A percentile compares a stretch with the other conserved stretches of the same genome.
phyloP scores from a whole-genome alignment of 2,329 filamentous ascomycete species.

The Trichoderma sp. region DNA sequence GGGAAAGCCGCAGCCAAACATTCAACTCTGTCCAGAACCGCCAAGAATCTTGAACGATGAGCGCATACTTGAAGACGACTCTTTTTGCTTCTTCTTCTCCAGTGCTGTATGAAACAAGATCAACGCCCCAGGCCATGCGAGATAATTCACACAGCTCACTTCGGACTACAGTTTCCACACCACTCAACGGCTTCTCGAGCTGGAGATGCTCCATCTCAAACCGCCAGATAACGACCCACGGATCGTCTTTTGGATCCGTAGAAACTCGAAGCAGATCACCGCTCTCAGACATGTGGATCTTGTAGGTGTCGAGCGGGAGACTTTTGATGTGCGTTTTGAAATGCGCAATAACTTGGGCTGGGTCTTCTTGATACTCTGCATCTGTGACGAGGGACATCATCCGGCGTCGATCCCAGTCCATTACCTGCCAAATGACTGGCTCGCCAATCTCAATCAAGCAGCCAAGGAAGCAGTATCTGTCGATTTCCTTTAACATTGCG shows the following conservation, averaged over 20 bases:
- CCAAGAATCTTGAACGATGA: slow-evolving; percentile 28
- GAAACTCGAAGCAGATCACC: slow-evolving; percentile 27
- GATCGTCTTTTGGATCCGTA: slow-evolving; percentile 34
- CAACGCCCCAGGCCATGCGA: slow-evolving; percentile 33
- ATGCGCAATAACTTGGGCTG: slow-evolving; percentile 29
- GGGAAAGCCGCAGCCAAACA: slow-evolving; percentile 39
- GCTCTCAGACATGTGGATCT: slow-evolving; percentile 30
- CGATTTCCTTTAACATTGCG: not conserved
- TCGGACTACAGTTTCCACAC: slow-evolving; percentile 24
- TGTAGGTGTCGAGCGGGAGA: slow-evolving; percentile 29
- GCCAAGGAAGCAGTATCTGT: not conserved
- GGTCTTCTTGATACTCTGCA: slow-evolving; percentile 33
- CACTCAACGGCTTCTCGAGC: not conserved
- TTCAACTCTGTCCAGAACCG: slow-evolving; percentile 41
- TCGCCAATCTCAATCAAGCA: slow-evolving; percentile 21
- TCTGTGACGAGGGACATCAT: slow-evolving; percentile 35
- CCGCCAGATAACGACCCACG: not conserved
- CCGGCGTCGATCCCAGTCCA: slow-evolving; percentile 35
- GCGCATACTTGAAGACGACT: slow-evolving; percentile 42
- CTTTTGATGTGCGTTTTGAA: slow-evolving; percentile 29
- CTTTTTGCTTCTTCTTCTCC: slow-evolving; percentile 19
- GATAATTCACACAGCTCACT: slow-evolving; percentile 37
- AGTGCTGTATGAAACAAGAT: slow-evolving; percentile 32
- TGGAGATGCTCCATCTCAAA: not conserved
- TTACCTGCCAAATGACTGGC: slow-evolving; percentile 34